Base-by-base conservation (phyloP, 352 stramenopile genomes). In the Globisporangium abappressorium region DNA sequence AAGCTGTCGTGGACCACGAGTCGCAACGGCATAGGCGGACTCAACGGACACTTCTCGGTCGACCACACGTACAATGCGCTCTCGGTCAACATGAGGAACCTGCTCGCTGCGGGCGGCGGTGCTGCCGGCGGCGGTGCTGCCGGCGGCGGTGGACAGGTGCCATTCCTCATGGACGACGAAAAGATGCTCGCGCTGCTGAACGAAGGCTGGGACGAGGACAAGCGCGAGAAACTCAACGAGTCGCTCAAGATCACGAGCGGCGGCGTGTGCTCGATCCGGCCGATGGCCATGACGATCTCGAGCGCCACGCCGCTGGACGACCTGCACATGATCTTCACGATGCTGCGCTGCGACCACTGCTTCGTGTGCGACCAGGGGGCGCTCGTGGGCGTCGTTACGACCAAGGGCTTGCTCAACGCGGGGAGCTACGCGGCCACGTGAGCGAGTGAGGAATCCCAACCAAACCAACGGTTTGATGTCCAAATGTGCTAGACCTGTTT, bases 321-420 rank as follows among this genome's bases (percentile, higher is more conserved):
- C 55, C 71, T 97, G 5, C 90, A 97, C 76, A 92, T 97, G 78
- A 93, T 97, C 65, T 97, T 97, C 78, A 94, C 88, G 20, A 97
- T 97, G 90, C 75, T 97, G 43, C 87, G 89, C 0, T 96, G 87
- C 65, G 85, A 92, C 64, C 87, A 94, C 66, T 92, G 89, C 68
- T 96, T 95, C 59, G 87, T 97, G 41, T 96, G 88, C 43, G 85
- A 93, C 64, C 88, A 95, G 43, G 90, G 90, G 33, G 81, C 89
- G 64, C 70, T 97, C 28, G 73, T 85, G 60, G 90, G 90, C 18
- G 88, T 97, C 55, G 87, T 97, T 53, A 95, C 85, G 3, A 94
- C 85, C 15, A 86, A 90, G 66, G 84, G 82, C 38, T 58, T 96
- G 57, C 74, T 96, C 26, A 72, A 72, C 9, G 80, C 79, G 4